A percentile compares a stretch with the other conserved stretches of the same genome.
phyloP scores from a whole-genome alignment of 331 rosid species.

The Acacia concinna region DNA sequence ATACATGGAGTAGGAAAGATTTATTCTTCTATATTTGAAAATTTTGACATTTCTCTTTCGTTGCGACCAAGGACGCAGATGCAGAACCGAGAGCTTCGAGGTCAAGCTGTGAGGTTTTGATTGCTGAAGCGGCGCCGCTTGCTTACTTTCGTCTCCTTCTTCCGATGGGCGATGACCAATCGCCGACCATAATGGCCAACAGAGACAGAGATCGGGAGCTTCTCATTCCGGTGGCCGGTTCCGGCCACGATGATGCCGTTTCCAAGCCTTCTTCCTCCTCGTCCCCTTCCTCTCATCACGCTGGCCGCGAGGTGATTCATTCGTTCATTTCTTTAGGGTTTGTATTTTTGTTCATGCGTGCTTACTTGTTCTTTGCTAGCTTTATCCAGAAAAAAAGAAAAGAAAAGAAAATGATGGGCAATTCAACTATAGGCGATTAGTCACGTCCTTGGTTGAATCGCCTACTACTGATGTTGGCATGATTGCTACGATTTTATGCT shows the following conservation, averaged over 20 bases:
- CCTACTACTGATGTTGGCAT: neutral
- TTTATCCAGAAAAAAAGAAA: neutral
- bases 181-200: conserved; percentile 53
- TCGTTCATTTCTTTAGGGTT: conserved; percentile 28
- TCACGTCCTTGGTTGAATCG: neutral
- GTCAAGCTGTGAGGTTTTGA: conserved; percentile 11
- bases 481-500: conserved; percentile 6
- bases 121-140: conserved; percentile 39
- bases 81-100: conserved; percentile 12
- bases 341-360: conserved; percentile 2
- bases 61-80: conserved; percentile 10
- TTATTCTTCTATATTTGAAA: neutral
- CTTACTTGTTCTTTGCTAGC: neutral
- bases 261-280: conserved; percentile 71
- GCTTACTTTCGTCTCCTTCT: neutral
- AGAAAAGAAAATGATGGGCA: neutral
- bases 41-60: neutral
- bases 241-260: conserved; percentile 43
- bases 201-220: conserved; percentile 97
- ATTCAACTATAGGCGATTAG: neutral
- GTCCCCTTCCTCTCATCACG: conserved; percentile 66
- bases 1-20: neutral
- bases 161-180: conserved; percentile 76
- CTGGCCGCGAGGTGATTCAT: conserved; percentile 81
- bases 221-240: conserved; percentile 80